These are phyloP conservation scores for Skeletonema potamos DNA, from an alignment of 108 stramenopile genomes.

Conservation along the genomic window DNA sequence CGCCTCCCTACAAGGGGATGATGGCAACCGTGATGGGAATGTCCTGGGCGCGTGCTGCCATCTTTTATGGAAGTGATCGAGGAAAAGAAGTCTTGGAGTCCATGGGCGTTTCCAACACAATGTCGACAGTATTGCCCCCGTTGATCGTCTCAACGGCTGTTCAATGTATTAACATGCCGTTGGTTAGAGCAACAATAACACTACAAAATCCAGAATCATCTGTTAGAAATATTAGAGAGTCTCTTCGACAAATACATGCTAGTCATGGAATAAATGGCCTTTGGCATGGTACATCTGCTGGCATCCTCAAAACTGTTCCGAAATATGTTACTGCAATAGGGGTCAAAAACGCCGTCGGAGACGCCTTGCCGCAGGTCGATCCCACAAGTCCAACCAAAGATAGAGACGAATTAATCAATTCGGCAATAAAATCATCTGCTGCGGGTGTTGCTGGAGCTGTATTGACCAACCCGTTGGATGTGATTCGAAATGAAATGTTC, in stretches of 20 bases:
- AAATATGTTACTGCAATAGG: conserved; percentile 94
- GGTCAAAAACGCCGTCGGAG: conserved; percentile 88
- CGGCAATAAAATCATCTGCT: conserved; percentile 82
- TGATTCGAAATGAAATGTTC: conserved; percentile 99
- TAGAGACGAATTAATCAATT: conserved; percentile 70
- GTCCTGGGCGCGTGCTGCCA: conserved; percentile 97
- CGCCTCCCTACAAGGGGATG: conserved; percentile 95
- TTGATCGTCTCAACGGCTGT: conserved; percentile 80
- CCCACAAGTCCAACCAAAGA: conserved; percentile 59
- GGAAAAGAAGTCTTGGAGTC: conserved; percentile 65
- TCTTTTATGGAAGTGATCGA: conserved; percentile 92
- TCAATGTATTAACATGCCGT: conserved; percentile 93
- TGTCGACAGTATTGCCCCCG: conserved; percentile 81
- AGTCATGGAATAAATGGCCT: conserved; percentile 73
- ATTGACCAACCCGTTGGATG: conserved; percentile 97
- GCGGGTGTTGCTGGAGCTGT: conserved; percentile 96
- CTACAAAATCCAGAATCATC: conserved; percentile 86
- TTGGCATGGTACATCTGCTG: conserved; percentile 94
- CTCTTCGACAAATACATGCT: conserved; percentile 76
- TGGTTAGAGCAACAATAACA: conserved; percentile 91
- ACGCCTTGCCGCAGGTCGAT: conserved; percentile 55
- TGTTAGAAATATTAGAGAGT: conserved; percentile 64
- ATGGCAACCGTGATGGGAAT: conserved; percentile 90
- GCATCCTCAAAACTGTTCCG: conserved; percentile 97
- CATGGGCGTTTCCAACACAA: conserved; percentile 31